These are phyloP conservation scores for Spergularia marina DNA, from an alignment of 148 eudicot species.

Conservation along the genomic window DNA sequence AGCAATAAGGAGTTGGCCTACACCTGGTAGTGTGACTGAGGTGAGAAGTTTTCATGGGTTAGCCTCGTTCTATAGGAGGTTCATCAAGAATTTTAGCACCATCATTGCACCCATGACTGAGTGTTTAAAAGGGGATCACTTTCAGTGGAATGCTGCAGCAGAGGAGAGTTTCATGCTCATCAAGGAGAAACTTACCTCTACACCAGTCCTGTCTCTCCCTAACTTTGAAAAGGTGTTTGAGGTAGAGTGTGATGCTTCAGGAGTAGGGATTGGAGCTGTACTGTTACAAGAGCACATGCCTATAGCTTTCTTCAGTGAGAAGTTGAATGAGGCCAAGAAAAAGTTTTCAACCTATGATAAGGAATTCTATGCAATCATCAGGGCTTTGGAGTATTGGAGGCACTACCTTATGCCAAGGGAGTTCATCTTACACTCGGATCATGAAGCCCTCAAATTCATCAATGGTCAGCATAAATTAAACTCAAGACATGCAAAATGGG, in stretches of 20 bases:
- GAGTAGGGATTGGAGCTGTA: background rate
- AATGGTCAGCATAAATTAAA: background rate
- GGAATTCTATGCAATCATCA: background rate
- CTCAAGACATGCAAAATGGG: conserved; percentile 6
- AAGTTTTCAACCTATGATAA: background rate
- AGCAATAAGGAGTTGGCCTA: background rate
- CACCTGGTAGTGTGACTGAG: background rate
- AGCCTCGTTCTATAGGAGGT: background rate
- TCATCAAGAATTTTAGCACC: background rate
- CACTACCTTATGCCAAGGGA: background rate
- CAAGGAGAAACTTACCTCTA: background rate
- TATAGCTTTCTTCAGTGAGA: conserved; percentile 10
- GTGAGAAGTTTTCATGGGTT: background rate
- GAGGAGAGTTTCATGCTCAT: background rate
- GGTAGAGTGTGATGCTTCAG: background rate
- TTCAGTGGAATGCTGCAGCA: too few species aligned
- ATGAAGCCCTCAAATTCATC: background rate
- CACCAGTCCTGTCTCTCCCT: background rate
- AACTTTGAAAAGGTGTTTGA: background rate
- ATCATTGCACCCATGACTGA: background rate
- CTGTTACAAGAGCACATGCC: background rate
- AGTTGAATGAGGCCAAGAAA: background rate
- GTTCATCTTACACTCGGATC: background rate
- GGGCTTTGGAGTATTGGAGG: background rate
- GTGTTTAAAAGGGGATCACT: background rate